phyloP scores from a whole-genome alignment of 164 flowering plant species.

The Stephania cephalantha region DNA sequence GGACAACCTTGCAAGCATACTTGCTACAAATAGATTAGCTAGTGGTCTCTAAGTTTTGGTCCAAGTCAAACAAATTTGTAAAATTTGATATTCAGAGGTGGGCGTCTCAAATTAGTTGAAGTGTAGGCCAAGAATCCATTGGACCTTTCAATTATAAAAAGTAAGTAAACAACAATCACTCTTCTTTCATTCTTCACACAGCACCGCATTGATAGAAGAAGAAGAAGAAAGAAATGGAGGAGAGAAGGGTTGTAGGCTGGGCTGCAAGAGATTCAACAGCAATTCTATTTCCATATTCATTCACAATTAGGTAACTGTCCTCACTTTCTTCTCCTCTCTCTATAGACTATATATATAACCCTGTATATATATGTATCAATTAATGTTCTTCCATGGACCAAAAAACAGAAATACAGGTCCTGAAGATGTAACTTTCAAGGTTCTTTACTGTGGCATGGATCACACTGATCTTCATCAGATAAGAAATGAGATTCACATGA shows the following conservation, averaged over 20 bases:
- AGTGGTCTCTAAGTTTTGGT: no score
- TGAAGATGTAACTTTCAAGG: conserved; percentile 44
- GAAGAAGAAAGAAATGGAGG: conserved; percentile 28
- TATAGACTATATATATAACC: conserved; percentile 16
- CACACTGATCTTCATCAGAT: conserved; percentile 61
- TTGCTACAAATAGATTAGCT: no score
- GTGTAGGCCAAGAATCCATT: no score
- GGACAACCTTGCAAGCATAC: no score
- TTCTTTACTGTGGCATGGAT: conserved; percentile 46
- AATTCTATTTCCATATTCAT: conserved; percentile 40
- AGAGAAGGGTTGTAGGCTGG: conserved; percentile 37
- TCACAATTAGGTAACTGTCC: conserved; percentile 30
- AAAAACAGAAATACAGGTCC: conserved; percentile 35
- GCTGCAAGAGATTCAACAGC: conserved; percentile 51
- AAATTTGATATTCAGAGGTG: no score
- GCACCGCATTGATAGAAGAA: background rate
- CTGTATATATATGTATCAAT: conserved; percentile 3
- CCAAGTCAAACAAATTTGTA: no score
- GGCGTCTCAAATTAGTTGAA: no score
- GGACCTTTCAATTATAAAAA: no score
- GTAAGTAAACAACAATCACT: no score
- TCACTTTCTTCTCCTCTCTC: conserved; percentile 15
- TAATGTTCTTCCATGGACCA: background rate
- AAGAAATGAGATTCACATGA: conserved; percentile 27
- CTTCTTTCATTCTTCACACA: background rate